Conservation (phyloP, 768 basidiomycete species). For the Pisolithus marmoratus region DNA sequence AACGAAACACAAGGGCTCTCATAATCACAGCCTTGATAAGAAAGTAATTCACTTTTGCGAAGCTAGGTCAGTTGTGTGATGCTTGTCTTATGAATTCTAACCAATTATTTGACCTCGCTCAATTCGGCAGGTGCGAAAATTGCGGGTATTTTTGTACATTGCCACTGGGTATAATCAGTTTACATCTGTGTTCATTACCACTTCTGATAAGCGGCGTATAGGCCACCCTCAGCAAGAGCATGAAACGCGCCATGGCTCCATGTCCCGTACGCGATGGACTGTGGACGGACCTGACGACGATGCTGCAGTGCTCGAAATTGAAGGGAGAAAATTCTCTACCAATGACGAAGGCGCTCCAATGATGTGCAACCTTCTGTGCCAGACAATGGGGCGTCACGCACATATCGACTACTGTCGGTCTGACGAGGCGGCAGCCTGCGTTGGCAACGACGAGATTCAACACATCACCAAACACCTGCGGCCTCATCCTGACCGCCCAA, state of each 20-base stretch:
- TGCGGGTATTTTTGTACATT: conserved; percentile 53
- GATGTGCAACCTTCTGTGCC: conserved; percentile 56
- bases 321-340: conserved; percentile 48
- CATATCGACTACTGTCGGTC: conserved; percentile 55
- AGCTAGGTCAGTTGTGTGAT: conserved; percentile 23
- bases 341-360: conserved; percentile 57
- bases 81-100: not conserved
- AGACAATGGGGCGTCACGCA: conserved; percentile 48
- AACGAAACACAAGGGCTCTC: conserved; percentile 35
- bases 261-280: conserved; percentile 54
- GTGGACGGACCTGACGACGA: conserved; percentile 45
- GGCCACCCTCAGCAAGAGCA: conserved; percentile 58
- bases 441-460: conserved; percentile 35
- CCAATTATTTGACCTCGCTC: not conserved
- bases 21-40: conserved; percentile 37
- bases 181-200: not conserved
- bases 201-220: conserved; percentile 13
- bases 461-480: conserved; percentile 40
- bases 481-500: conserved; percentile 42
- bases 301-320: conserved; percentile 42
- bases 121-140: conserved; percentile 34
- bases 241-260: conserved; percentile 59
- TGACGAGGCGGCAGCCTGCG: conserved; percentile 31
- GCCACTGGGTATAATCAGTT: conserved; percentile 34
- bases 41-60: conserved; percentile 48